Conservation (phyloP, 495 filamentous ascomycete species). For the Aspergillus incahuasiensis region DNA sequence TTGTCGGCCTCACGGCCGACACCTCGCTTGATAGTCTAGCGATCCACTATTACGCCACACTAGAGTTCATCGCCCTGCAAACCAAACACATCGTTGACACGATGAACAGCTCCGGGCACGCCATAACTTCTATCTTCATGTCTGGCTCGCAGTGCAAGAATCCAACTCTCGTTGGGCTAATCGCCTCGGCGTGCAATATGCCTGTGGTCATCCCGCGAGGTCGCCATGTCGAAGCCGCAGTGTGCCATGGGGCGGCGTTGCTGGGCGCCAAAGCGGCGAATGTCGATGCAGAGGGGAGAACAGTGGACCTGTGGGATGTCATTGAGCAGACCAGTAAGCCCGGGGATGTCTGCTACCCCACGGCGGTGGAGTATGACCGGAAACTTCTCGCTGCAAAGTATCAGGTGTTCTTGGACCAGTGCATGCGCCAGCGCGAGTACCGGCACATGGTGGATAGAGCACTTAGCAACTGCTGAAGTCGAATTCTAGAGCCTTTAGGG, state of each 20-base stretch:
- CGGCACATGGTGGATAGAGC: constrained; percentile 10
- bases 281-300: constrained; percentile 65
- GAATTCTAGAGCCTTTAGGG: too few relatives aligned
- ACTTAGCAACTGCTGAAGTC: too few relatives aligned
- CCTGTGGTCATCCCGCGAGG: constrained; percentile 78
- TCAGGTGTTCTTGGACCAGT: constrained; percentile 58
- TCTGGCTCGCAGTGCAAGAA: constrained; percentile 97
- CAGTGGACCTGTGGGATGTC: constrained; percentile 86
- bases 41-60: constrained; percentile 84
- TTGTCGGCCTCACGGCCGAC: constrained; percentile 81
- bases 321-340: constrained; percentile 97
- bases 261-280: constrained; percentile 92
- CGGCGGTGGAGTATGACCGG: constrained; percentile 64
- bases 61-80: constrained; percentile 97
- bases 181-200: constrained; percentile 85
- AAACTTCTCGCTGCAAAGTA: constrained; percentile 82
- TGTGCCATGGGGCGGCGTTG: constrained; percentile 97
- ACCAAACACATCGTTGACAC: constrained; percentile 91
- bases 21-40: constrained; percentile 80
- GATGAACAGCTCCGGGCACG: constrained; percentile 83
- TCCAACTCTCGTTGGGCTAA: constrained; percentile 79
- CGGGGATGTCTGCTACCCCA: constrained; percentile 72
- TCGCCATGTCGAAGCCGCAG: constrained; percentile 81
- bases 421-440: constrained; percentile 60
- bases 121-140: constrained; percentile 93